Conservation (phyloP, 23 red algal genomes). For the Agarophyton chilense region DNA sequence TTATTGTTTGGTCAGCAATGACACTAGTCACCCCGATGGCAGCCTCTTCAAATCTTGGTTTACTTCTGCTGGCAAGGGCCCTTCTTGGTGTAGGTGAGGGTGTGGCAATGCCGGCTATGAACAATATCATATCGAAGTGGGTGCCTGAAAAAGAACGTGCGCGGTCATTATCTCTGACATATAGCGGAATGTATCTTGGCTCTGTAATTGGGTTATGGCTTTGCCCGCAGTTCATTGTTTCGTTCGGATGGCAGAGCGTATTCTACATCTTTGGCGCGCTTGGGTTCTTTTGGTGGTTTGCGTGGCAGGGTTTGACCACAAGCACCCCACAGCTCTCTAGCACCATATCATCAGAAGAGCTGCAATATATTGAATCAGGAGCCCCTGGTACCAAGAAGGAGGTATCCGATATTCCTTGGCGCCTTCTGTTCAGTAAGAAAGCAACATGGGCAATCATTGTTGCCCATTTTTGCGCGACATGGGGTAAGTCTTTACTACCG, state of each 20-base stretch:
- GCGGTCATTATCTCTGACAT: slow-evolving; percentile 88
- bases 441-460: slow-evolving; percentile 97
- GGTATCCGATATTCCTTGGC: slow-evolving; percentile 77
- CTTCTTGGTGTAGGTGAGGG: slow-evolving; percentile 97
- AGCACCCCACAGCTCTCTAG: slow-evolving; percentile 70
- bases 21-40: slow-evolving; percentile 94
- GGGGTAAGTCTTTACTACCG: slow-evolving; percentile 55
- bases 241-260: slow-evolving; percentile 93
- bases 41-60: slow-evolving; percentile 57
- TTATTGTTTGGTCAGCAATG: slow-evolving; percentile 94
- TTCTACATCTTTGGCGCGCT: slow-evolving; percentile 90
- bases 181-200: slow-evolving; percentile 97
- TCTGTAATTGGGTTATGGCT: slow-evolving; percentile 83
- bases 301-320: slow-evolving; percentile 70
- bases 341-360: slow-evolving; percentile 72
- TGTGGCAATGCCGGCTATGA: slow-evolving; percentile 99
- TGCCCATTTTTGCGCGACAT: slow-evolving; percentile 94
- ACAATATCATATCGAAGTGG: slow-evolving; percentile 95
- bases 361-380: slow-evolving; percentile 61
- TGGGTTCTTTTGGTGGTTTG: slow-evolving; percentile 84
- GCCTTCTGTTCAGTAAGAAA: slow-evolving; percentile 62
- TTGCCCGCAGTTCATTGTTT: slow-evolving; percentile 87
- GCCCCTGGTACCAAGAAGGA: neutral
- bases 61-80: slow-evolving; percentile 80
- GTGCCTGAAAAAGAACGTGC: slow-evolving; percentile 90